phyloP scores from a whole-genome alignment of 306 rosid species.

The Sophora flavescens region DNA sequence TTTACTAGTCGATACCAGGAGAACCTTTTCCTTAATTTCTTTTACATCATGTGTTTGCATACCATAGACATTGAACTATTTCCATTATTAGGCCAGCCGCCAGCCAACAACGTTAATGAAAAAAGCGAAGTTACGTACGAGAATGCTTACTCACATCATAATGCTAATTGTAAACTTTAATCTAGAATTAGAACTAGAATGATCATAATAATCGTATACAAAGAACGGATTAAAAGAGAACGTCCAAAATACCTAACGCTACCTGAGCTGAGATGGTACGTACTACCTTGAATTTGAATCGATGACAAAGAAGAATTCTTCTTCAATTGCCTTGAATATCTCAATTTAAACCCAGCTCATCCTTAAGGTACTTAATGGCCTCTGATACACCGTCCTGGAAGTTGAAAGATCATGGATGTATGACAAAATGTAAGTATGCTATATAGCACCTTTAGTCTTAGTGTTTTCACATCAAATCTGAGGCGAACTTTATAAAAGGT shows the following conservation, averaged over 20 bases:
- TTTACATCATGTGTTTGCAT: too few species aligned
- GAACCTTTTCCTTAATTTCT: too few species aligned
- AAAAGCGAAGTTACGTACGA: background rate
- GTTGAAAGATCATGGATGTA: constrained; percentile 18
- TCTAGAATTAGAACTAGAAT: background rate
- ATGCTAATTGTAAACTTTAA: background rate
- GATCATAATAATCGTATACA: constrained; percentile 19
- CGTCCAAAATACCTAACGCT: constrained; percentile 16
- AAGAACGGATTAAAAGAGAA: constrained; percentile 1
- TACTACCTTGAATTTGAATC: constrained; percentile 16
- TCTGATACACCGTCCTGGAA: constrained; percentile 81
- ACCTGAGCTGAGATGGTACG: constrained; percentile 11
- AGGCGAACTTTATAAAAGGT: background rate
- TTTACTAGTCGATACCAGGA: too few species aligned
- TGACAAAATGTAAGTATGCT: constrained; percentile 22
- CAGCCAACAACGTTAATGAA: background rate
- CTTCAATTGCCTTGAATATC: constrained; percentile 16
- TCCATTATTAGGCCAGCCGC: too few species aligned
- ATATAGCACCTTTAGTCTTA: background rate
- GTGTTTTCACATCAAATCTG: background rate
- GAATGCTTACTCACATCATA: background rate
- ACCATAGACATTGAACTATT: too few species aligned
- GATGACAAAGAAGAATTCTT: background rate
- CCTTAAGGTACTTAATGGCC: constrained; percentile 69
- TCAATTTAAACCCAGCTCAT: constrained; percentile 54